Evolutionary conservation across 1,139 yeast genomes (phyloP), one percentile per base, ranked within the genome.

Genomic region (Candida sanyaensis): DNA sequence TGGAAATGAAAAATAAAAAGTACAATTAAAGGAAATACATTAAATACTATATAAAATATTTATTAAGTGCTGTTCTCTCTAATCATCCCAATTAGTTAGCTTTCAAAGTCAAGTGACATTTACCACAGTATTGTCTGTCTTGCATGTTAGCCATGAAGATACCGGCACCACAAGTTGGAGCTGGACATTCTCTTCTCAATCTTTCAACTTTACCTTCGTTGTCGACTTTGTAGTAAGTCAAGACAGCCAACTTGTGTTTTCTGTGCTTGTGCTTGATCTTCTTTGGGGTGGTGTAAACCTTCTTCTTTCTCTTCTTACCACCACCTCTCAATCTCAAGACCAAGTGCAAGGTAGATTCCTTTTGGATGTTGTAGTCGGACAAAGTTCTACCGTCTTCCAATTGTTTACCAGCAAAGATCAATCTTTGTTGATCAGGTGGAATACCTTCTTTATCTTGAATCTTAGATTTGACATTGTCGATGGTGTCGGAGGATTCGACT

Each of bases 271-370:
- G 98, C 83, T 83, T 90, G 83, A 93, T 89, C 88, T 92, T 93
- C 93, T 93, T 93, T 85, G 99, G 99, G 75, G 99, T 93, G 84
- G 98, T 92, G 93, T 93, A 95, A 75, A 91, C 97, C 96, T 95
- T 95, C 92, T 91, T 91, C 91, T 89, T 90, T 89, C 96, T 92
- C 91, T 93, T 93, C 88, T 93, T 93, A 88, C 97, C 98, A 84
- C 96, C 96, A 88, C 98, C 98, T 86, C 98, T 89, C 78, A 93
- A 89, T 86, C 98, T 91, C 62, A 93, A 83, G 71, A 93, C 98
- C 79, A 93, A 86, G 81, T 93, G 97, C 63, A 93, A 79, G 64
- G 98, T 93, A 61, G 98, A 92, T 84, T 93, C 99, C 90, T 93
- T 92, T 84, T 92, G 97, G 83, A 93, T 93, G 95, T 92, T 92